These are phyloP conservation scores for Nakazawaea pomicola DNA, from an alignment of 805 yeast genomes.

Conservation along the genomic window DNA sequence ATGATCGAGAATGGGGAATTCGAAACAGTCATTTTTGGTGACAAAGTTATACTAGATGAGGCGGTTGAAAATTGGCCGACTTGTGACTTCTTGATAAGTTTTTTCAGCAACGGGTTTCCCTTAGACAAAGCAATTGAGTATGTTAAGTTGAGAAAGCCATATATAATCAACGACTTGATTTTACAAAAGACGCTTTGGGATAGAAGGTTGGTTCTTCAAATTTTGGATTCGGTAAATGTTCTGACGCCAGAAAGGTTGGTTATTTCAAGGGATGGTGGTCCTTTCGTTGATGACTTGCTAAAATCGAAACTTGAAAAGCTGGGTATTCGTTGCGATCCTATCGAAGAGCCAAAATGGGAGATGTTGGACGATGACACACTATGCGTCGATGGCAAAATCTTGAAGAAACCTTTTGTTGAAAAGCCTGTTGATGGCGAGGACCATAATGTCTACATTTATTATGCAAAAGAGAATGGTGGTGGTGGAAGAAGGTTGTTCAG, in stretches of 20 bases:
- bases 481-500: constrained; percentile 95
- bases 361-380: constrained; percentile 88
- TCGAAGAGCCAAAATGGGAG: constrained; percentile 72
- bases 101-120: constrained; percentile 96
- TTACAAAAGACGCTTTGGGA: constrained; percentile 98
- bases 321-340: constrained; percentile 47
- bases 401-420: constrained; percentile 92
- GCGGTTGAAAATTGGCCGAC: constrained; percentile 97
- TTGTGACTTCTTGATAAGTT: constrained; percentile 90
- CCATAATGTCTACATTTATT: constrained; percentile 92
- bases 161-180: constrained; percentile 77
- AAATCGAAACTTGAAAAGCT: constrained; percentile 51
- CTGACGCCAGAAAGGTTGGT: constrained; percentile 87
- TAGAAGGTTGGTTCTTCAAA: constrained; percentile 76
- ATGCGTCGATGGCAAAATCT: constrained; percentile 62
- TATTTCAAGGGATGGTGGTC: constrained; percentile 96
- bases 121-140: constrained; percentile 91
- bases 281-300: constrained; percentile 69
- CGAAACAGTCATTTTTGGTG: constrained; percentile 95
- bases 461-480: constrained; percentile 85
- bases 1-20: constrained; percentile 91
- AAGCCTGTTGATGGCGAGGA: constrained; percentile 99
- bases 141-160: constrained; percentile 86
- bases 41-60: constrained; percentile 93
- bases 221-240: constrained; percentile 76